Evolutionary conservation across 345 rosid species (phyloP), one percentile per base, ranked within the genome.

Genomic region (Anacardium occidentale): DNA sequence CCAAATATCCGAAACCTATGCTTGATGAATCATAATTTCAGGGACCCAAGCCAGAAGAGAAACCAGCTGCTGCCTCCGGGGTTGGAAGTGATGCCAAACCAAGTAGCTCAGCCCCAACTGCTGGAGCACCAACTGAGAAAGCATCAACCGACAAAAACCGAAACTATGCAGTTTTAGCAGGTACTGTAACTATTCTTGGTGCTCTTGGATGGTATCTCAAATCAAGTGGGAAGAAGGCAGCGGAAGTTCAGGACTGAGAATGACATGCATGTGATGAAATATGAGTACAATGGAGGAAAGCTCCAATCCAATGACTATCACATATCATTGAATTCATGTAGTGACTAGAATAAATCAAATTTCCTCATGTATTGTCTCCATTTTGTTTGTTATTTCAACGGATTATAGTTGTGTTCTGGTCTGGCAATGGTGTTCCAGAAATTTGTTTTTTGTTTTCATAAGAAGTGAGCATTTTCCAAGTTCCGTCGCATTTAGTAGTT

Each of bases 161-260:
- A 52, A 95, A 92, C 82, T 92, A 92, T 63, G 98, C 93, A 1
- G 96, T 95, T 26, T 40, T 89, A n/a, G 98, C 97, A 0, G 97
- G 97, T 64, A 74, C 80, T 18, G 62, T 90, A 67, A 83, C 99
- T 5, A 70, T 59, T 17, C 9, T 85, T 9, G 94, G 89, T 74
- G 90, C 96, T 32, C 60, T 91, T 25, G 99, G 99, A 64, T 93
- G 98, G 99, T 95, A 93, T 79, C 75, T 95, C 72, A 86, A 83
- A 71, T 86, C 90, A 32, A 81, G 87, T n/a, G 78, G 79, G 47
- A 90, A 93, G 94, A 92, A 93, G 74, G 64, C 85, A 44, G 89
- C 78, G 70, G 82, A 91, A 75, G 86, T 74, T 54, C 83, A 80
- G 69, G 98, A 91, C 67, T 92, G 83, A 86, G 73, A 15, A 60